Evolutionary conservation across 371 early-diverging fungal species (phyloP).

Genomic region (Apophysomyces elegans): DNA sequence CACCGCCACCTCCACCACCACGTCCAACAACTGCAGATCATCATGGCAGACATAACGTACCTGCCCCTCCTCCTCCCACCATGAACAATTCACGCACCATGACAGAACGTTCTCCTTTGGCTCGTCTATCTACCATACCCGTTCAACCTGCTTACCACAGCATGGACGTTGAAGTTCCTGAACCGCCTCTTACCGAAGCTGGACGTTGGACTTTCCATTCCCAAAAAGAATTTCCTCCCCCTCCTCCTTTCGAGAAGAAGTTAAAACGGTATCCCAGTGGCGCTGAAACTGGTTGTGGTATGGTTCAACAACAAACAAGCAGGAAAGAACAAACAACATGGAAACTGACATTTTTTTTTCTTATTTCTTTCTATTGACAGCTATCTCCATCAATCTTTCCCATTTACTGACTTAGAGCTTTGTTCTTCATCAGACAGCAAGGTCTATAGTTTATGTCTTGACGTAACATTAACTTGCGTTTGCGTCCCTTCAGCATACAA

Average conservation of each 20-base stretch:
- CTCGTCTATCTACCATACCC: constrained; percentile 43
- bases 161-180: constrained; percentile 44
- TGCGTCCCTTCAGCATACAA: too few relatives aligned
- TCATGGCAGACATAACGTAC: constrained; percentile 23
- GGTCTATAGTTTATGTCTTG: too few relatives aligned
- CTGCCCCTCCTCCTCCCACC: constrained; percentile 28
- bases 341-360: neutral
- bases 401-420: constrained; percentile 32
- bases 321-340: too few relatives aligned
- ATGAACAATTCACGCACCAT: constrained; percentile 9
- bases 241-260: constrained; percentile 51
- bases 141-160: constrained; percentile 44
- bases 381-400: constrained; percentile 46
- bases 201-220: constrained; percentile 58
- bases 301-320: constrained; percentile 9
- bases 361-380: constrained; percentile 21
- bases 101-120: constrained; percentile 27
- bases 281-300: constrained; percentile 55
- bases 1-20: constrained; percentile 32
- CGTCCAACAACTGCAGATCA: constrained; percentile 20
- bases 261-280: constrained; percentile 51
- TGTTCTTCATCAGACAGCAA: neutral
- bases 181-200: constrained; percentile 54
- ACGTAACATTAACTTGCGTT: too few relatives aligned
- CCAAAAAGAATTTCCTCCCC: constrained; percentile 50